Base-by-base conservation (phyloP, 225 moss, liverwort and hornwort species). In the Anthoceros angustus region DNA sequence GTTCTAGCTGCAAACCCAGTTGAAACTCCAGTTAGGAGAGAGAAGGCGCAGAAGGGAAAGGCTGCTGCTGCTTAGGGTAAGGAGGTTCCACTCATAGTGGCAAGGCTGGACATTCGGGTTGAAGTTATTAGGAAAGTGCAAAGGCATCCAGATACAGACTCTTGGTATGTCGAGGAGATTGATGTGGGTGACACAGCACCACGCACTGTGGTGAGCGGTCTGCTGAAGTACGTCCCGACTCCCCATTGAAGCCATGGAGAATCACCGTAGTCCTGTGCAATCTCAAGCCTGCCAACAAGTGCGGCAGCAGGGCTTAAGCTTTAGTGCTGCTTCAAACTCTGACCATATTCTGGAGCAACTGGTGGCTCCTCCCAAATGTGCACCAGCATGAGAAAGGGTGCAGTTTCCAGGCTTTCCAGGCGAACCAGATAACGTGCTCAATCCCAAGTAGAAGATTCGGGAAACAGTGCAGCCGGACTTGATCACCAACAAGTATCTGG, bases 171-270 rank as follows among this genome's bases (percentile, higher is more conserved):
- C 50, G 84, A 85, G 72, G 70, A 82, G 65, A 82, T 85, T 39
- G 84, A 85, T 63, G 82, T 85, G 42, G 84, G 84, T 70, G 84
- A 85, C 70, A 42, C 79, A 3, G 67, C 68, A 49, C 77, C 74
- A 3, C 79, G 82, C 62, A 82, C 79, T 16, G 82, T 85, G 25
- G 82, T 85, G 18, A 85, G 84, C 70, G 84, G 84, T 18, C 80
- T 95, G 8, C 90, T 95, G 65, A 88, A 95, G 26, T 90, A 81
- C 55, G 88, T n/a, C n/a, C n/a, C n/a, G n/a, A n/a, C n/a, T 95
- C 24, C 86, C 88, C 9, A 74, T 86, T 12, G 86, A 95, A 39
- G 66, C 86, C 68, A 76, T 90, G 88, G n/a, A 42, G 66, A 42
- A 42, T 4, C 41, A 15, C 24, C 40, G 42, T 24, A 23, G 85